Percentiles rank a stretch among this genome's conserved stretches.
Conservation (phyloP, 768 basidiomycete genomes). For the Panaeolus papilionaceus region DNA sequence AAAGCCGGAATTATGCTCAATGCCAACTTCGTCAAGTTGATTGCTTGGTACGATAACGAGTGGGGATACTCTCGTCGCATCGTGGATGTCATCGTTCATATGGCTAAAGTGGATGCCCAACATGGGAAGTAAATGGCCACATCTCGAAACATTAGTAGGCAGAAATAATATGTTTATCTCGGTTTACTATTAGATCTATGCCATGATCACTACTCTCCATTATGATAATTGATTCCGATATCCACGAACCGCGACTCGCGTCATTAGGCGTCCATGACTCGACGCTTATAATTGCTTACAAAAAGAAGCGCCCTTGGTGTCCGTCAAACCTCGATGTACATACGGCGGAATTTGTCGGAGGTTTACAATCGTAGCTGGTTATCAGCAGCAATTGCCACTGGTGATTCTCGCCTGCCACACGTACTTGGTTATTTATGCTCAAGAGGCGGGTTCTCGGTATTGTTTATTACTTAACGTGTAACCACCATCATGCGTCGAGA, state of each 20-base stretch:
- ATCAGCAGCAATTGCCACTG: background rate
- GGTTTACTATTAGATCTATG: background rate
- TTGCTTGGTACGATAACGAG: slow-evolving; percentile 95
- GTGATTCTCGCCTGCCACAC: background rate
- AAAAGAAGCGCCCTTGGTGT: background rate
- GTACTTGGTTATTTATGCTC: background rate
- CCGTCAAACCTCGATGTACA: background rate
- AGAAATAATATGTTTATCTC: background rate
- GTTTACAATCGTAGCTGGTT: background rate
- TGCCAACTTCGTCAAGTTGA: slow-evolving; percentile 89
- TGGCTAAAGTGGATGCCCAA: slow-evolving; percentile 60
- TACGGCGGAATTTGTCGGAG: background rate
- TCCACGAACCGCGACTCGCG: background rate
- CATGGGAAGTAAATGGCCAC: slow-evolving; percentile 18
- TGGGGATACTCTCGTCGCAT: slow-evolving; percentile 92
- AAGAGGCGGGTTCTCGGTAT: slow-evolving; percentile 2
- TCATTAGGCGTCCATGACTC: background rate
- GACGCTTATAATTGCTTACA: background rate
- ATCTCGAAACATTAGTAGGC: background rate
- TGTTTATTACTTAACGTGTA: background rate
- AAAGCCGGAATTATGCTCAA: slow-evolving; percentile 86
- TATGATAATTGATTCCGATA: background rate
- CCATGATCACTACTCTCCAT: background rate
- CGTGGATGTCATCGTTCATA: slow-evolving; percentile 80
- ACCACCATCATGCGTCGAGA: background rate